Conservation (phyloP, 495 filamentous ascomycete genomes). For the Podospora tetraspora region DNA sequence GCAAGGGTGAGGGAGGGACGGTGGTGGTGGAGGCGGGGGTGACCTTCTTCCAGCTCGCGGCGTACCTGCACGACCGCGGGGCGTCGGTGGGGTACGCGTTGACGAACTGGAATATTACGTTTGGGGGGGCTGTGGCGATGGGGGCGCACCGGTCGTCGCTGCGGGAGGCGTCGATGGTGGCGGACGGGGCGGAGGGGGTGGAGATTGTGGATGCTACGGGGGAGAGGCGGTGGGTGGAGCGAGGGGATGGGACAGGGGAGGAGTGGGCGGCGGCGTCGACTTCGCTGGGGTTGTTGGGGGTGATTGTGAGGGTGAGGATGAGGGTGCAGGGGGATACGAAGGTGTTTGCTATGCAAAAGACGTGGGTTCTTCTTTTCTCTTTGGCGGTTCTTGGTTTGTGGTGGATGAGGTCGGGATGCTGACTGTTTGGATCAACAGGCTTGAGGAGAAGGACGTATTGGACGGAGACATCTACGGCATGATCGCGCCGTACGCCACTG, state of each 20-base stretch:
- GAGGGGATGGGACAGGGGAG: slow-evolving; percentile 34
- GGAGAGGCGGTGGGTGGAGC: slow-evolving; percentile 35
- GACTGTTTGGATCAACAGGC: slow-evolving; percentile 22
- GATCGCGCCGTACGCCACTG: slow-evolving; percentile 46
- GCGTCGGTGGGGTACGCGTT: slow-evolving; percentile 46
- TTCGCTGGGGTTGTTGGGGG: slow-evolving; percentile 41
- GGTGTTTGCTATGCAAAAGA: slow-evolving; percentile 44
- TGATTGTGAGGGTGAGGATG: slow-evolving; percentile 44
- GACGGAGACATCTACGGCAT: slow-evolving; percentile 45
- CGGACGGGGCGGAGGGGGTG: slow-evolving; percentile 42
- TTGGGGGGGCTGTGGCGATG: slow-evolving; percentile 47
- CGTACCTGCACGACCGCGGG: slow-evolving; percentile 39
- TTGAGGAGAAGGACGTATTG: slow-evolving; percentile 42
- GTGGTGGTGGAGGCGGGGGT: slow-evolving; percentile 32
- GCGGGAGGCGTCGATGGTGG: slow-evolving; percentile 47
- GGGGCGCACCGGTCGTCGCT: slow-evolving; percentile 45
- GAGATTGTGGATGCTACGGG: slow-evolving; percentile 46
- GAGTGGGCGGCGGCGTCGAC: slow-evolving; percentile 48
- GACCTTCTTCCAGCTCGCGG: slow-evolving; percentile 48
- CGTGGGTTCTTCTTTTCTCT: slow-evolving; percentile 25
- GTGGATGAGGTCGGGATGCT: background rate
- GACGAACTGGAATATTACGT: slow-evolving; percentile 50
- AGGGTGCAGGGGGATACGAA: slow-evolving; percentile 45
- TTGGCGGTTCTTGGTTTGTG: background rate
- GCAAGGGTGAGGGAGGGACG: background rate